Conservation (phyloP, 768 basidiomycete species). For the Rhizopogon roseolus region DNA sequence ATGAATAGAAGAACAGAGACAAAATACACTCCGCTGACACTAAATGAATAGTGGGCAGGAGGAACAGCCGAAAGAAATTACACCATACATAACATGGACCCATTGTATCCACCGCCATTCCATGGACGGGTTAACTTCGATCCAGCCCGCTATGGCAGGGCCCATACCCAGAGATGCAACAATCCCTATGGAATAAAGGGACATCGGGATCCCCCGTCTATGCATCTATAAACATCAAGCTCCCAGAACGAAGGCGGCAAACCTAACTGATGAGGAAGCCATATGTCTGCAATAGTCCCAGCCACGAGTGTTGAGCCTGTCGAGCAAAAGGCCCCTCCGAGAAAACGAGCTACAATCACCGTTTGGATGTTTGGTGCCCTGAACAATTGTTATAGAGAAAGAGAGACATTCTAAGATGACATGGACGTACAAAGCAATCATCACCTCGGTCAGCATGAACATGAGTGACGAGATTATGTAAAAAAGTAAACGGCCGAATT, state of each 20-base stretch:
- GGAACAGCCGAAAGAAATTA: background rate
- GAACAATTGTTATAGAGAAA: background rate
- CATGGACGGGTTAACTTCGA: conserved; percentile 52
- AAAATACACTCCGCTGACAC: conserved; percentile 48
- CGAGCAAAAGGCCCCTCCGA: conserved; percentile 64
- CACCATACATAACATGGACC: conserved; percentile 60
- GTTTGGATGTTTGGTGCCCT: conserved; percentile 49
- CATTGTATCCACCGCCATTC: conserved; percentile 86
- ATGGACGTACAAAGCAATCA: conserved; percentile 23
- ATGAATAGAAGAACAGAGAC: conserved; percentile 49
- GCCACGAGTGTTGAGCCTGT: conserved; percentile 72
- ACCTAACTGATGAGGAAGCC: conserved; percentile 53
- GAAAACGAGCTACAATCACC: conserved; percentile 60
- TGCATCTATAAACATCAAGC: background rate
- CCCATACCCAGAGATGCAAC: conserved; percentile 61
- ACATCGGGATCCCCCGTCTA: conserved; percentile 78
- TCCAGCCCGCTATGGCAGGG: conserved; percentile 60
- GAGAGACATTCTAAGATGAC: background rate
- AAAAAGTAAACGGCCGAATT: conserved; percentile 60
- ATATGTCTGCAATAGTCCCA: conserved; percentile 71
- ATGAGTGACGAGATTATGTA: conserved; percentile 48
- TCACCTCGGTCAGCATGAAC: conserved; percentile 48
- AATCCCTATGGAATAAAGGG: conserved; percentile 59
- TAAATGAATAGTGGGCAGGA: conserved; percentile 18
- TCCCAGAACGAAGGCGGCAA: background rate